Evolutionary conservation across 176 grass and related monocot genomes (phyloP).

Genomic region (Zoysia pacifica): DNA sequence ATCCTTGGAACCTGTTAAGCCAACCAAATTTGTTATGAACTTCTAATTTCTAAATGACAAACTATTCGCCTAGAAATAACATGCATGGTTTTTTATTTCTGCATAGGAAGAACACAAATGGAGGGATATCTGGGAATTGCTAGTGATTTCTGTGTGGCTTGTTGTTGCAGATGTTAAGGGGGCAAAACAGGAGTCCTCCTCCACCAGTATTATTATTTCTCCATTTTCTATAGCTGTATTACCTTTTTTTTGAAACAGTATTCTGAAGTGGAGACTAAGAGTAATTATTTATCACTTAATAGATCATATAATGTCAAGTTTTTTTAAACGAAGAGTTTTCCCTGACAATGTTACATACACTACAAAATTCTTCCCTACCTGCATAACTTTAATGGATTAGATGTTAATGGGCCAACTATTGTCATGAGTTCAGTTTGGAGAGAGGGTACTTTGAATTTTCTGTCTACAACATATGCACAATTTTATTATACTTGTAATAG

Average conservation of each 20-base stretch:
- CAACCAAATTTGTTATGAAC: slow-evolving; percentile 23
- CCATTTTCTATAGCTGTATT: background rate
- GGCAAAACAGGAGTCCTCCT: background rate
- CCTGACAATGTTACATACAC: slow-evolving; percentile 16
- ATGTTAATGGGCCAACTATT: slow-evolving; percentile 17
- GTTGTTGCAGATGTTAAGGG: slow-evolving; percentile 18
- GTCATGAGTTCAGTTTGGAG: slow-evolving; percentile 11
- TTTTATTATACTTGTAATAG: slow-evolving; percentile 27
- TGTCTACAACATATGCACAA: background rate
- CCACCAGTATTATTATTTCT: background rate
- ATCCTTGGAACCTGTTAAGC: slow-evolving; percentile 56
- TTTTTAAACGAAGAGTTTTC: background rate
- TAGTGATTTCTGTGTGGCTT: slow-evolving; percentile 3
- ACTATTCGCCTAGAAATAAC: slow-evolving; percentile 35
- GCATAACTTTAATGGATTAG: background rate
- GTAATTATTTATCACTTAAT: background rate
- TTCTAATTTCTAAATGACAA: slow-evolving; percentile 18
- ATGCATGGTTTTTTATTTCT: slow-evolving; percentile 20
- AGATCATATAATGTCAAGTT: background rate
- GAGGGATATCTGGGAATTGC: background rate
- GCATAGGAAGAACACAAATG: background rate
- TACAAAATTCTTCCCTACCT: slow-evolving; percentile 4
- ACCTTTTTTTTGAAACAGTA: background rate
- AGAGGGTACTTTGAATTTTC: background rate
- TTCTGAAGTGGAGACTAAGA: background rate